Evolutionary conservation across 495 filamentous ascomycete species (phyloP), one percentile per base, ranked within the genome.

Genomic region (Hypomontagnella monticulosa): DNA sequence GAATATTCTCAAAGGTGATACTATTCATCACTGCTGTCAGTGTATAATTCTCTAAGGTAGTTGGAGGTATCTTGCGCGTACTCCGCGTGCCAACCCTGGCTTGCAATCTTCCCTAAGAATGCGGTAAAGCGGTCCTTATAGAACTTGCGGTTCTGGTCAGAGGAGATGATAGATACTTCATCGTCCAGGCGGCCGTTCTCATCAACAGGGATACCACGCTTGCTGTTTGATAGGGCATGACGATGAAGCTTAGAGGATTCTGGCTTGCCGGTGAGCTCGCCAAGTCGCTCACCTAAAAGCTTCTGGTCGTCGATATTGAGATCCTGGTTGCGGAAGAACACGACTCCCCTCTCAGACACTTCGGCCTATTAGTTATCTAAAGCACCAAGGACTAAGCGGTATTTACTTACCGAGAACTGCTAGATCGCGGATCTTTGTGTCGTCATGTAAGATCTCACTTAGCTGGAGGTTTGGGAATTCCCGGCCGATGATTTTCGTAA

Each of bases 261-360:
- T 8, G 86, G 81, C 69, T 87, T 84, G 71, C 84, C 88, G 66
- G 91, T 89, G 5, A 92, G 74, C 18, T 78, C 81, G 5, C 89
- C 89, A 70, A 88, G 89, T 68, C 89, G 83, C 48, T 78, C 71
- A 14, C 87, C 89, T 20, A 93, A 78, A 38, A 84, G 75, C 32
- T 88, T 83, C 66, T 92, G 89, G 36, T 83, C 82, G 15, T 91
- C 84, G 30, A 80, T 75, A 44, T 68, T 76, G 61, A 92, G 85
- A 71, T 88, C 85, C 27, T 89, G 90, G 53, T 84, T 79, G 3
- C 89, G 84, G 81, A 92, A 91, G 77, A 92, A 89, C 1, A 92
- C 86, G 0, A 92, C 89, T 11, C 90, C 90, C 15, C 90, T 80
- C 20, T 88, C 83, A 11, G 89, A 92, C 57, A 93, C 89, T 91